phyloP scores from a whole-genome alignment of 1,139 yeast genomes.

The Scheffersomyces stambukii region DNA sequence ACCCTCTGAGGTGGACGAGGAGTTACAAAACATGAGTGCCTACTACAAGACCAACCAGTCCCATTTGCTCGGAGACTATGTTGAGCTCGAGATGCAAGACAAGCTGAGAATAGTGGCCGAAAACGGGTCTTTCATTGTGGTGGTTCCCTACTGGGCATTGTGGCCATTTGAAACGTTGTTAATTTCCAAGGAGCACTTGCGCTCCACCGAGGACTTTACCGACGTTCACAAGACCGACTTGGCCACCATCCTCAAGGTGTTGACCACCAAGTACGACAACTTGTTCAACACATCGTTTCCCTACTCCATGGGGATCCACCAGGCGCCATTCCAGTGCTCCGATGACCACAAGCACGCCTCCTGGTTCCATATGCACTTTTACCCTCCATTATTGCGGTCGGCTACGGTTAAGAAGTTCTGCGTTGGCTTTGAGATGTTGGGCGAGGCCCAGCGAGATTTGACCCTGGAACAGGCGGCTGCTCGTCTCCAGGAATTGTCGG shows the following conservation, averaged over 20 bases:
- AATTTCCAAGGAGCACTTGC: conserved; percentile 51
- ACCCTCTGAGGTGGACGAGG: conserved; percentile 68
- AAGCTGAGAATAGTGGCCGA: conserved; percentile 51
- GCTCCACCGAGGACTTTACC: conserved; percentile 48
- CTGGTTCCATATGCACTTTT: conserved; percentile 76
- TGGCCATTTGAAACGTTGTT: conserved; percentile 80
- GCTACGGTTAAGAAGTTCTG: conserved; percentile 74
- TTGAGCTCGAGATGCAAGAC: conserved; percentile 51
- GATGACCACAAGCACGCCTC: conserved; percentile 39
- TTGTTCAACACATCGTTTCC: conserved; percentile 69
- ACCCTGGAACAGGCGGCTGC: conserved; percentile 75
- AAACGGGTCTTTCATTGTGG: conserved; percentile 63
- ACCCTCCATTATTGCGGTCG: conserved; percentile 71
- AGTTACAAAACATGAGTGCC: conserved; percentile 46
- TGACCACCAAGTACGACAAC: conserved; percentile 70
- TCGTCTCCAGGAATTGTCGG: conserved; percentile 44
- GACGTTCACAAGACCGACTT: conserved; percentile 51
- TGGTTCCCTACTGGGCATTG: conserved; percentile 79
- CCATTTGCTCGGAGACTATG: conserved; percentile 63
- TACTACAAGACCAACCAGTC: conserved; percentile 43
- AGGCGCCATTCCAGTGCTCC: conserved; percentile 52
- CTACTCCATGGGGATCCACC: conserved; percentile 79
- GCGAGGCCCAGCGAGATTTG: conserved; percentile 75
- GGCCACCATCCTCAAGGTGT: conserved; percentile 49
- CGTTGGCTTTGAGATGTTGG: conserved; percentile 76